A percentile compares a stretch with the other conserved stretches of the same genome.
Conservation (phyloP, 78 protist species). For the Dictyostelium intermedium region DNA sequence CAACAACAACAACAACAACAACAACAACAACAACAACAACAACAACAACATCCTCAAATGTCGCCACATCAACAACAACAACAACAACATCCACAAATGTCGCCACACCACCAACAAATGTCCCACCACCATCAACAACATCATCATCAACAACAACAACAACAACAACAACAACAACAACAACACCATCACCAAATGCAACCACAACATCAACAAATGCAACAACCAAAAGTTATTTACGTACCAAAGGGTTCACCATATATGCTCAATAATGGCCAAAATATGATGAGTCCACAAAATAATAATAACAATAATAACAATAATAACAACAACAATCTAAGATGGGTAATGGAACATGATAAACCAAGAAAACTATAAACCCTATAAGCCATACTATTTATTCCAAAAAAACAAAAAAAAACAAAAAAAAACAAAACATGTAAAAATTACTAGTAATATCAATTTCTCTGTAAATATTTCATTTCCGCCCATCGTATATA, state of each 20-base stretch:
- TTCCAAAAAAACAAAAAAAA: neutral
- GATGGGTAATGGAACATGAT: conserved; percentile 7
- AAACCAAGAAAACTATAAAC: neutral
- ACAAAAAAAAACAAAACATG: neutral
- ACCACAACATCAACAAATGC: neutral
- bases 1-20: neutral
- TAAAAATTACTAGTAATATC: neutral
- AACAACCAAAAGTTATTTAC: neutral
- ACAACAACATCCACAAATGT: too few relatives aligned
- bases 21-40: neutral
- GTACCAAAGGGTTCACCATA: neutral
- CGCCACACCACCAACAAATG: too few relatives aligned
- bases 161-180: neutral
- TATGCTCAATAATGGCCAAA: neutral
- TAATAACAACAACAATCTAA: neutral
- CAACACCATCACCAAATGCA: neutral
- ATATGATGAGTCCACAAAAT: neutral
- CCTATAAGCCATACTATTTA: neutral
- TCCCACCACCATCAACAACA: too few relatives aligned
- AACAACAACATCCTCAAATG: too few relatives aligned
- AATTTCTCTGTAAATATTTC: neutral
- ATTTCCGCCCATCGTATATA: neutral
- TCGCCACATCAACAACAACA: neutral
- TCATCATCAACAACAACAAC: neutral
- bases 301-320: neutral